Evolutionary conservation across 1,284 basidiomycete species (phyloP).

Genomic region (Mrakiaceae sp.): DNA sequence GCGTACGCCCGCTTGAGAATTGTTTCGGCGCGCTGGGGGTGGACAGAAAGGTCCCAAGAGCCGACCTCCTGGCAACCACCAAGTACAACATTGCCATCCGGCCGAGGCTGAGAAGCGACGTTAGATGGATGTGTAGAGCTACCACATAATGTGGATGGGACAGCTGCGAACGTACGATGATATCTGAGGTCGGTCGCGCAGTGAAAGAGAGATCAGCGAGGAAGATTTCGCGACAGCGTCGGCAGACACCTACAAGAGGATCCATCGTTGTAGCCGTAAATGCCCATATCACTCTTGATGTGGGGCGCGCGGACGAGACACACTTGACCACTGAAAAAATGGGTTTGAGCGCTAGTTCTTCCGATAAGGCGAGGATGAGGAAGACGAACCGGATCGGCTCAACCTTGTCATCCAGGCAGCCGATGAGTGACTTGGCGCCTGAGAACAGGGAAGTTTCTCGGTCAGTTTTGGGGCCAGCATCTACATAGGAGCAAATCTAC

Average conservation of each 20-base stretch:
- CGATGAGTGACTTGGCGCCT: constrained; percentile 12
- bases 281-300: constrained; percentile 11
- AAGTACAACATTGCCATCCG: constrained; percentile 12
- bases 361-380: not conserved
- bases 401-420: constrained; percentile 8
- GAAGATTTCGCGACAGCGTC: not conserved
- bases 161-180: not conserved
- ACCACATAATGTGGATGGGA: too few relatives aligned
- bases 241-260: not conserved
- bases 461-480: not conserved
- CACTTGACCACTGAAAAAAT: constrained; percentile 6
- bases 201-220: not conserved
- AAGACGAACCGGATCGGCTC: constrained; percentile 9
- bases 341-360: too few relatives aligned
- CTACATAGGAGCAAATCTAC: not conserved
- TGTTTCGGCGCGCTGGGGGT: constrained; percentile 3
- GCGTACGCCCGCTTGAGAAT: constrained; percentile 14
- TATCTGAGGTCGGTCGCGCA: not conserved
- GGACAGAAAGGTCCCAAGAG: constrained; percentile 13
- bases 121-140: too few relatives aligned
- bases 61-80: constrained; percentile 13
- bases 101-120: not conserved
- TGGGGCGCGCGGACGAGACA: constrained; percentile 10
- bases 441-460: not conserved
- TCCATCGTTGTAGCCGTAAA: constrained; percentile 3